A percentile compares a stretch with the other conserved stretches of the same genome.
phyloP scores from a whole-genome alignment of 306 rosid species.

The Inga oerstediana region DNA sequence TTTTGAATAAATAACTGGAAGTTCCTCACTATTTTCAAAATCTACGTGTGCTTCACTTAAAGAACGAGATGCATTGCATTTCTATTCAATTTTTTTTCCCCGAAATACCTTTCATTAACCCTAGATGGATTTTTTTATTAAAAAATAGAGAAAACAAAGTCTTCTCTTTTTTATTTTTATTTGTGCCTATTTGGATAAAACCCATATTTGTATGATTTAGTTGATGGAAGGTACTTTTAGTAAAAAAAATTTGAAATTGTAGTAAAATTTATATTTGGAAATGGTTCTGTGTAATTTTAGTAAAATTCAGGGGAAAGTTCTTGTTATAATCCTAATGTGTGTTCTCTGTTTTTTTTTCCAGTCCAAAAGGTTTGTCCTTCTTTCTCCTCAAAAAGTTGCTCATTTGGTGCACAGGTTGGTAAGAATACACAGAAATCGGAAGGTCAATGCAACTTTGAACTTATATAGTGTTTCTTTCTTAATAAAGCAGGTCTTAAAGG shows the following conservation, averaged over 20 bases:
- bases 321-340: neutral
- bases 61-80: neutral
- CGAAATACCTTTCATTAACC: neutral
- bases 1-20: neutral
- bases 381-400: too few species aligned
- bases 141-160: neutral
- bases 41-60: neutral
- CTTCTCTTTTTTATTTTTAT: neutral
- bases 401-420: slow-evolving; percentile 9
- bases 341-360: too few species aligned
- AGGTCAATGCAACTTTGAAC: too few species aligned
- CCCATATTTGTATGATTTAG: neutral
- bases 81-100: neutral
- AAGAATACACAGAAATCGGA: too few species aligned
- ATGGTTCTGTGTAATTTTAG: neutral
- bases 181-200: neutral
- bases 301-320: neutral
- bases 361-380: too few species aligned
- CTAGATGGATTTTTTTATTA: too few species aligned
- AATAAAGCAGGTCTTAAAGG: too few species aligned
- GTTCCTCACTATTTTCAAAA: neutral
- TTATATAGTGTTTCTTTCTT: too few species aligned
- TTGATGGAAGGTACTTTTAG: neutral
- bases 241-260: neutral
- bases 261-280: neutral